Conservation (phyloP, 2,329 filamentous ascomycete genomes). For the Penicillium aurantiogriseum region DNA sequence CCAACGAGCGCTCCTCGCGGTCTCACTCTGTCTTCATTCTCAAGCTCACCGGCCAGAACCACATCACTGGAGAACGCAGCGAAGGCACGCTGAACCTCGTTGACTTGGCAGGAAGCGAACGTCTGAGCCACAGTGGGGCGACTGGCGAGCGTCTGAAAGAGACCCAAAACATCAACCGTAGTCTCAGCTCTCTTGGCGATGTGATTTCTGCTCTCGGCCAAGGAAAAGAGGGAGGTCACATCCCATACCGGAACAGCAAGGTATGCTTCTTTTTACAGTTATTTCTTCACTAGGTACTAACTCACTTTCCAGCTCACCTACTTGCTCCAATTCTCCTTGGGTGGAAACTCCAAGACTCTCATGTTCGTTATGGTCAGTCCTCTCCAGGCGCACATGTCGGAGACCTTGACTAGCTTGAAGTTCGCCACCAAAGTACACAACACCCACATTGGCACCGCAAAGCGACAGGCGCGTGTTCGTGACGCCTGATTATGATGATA, state of each 20-base stretch:
- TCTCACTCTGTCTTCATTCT: slow-evolving; percentile 97
- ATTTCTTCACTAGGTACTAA: slow-evolving; percentile 17
- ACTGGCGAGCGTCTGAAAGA: slow-evolving; percentile 87
- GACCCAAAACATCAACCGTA: slow-evolving; percentile 97
- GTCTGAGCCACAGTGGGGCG: slow-evolving; percentile 80
- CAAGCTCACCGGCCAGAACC: slow-evolving; percentile 64
- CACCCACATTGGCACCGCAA: slow-evolving; percentile 88
- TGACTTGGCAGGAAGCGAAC: slow-evolving; percentile 89
- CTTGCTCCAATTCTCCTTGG: slow-evolving; percentile 87
- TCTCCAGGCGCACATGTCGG: slow-evolving; percentile 81
- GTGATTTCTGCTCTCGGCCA: slow-evolving; percentile 91
- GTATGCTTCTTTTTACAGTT: slow-evolving; percentile 43
- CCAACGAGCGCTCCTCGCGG: slow-evolving; percentile 90
- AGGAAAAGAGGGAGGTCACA: slow-evolving; percentile 71
- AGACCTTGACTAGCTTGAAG: slow-evolving; percentile 90
- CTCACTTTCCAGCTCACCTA: slow-evolving; percentile 68
- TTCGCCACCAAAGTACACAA: slow-evolving; percentile 92
- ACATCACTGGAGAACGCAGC: slow-evolving; percentile 74
- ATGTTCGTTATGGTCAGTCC: slow-evolving; percentile 99
- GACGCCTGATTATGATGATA: slow-evolving; percentile 32
- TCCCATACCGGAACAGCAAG: slow-evolving; percentile 96
- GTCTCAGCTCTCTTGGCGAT: slow-evolving; percentile 84
- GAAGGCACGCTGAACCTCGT: slow-evolving; percentile 95
- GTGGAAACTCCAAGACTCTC: slow-evolving; percentile 93
- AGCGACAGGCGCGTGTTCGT: slow-evolving; percentile 40